Percentiles rank a stretch among this genome's conserved stretches.
Evolutionary conservation across 495 filamentous ascomycete genomes (phyloP).

Genomic region (Tirmania nivea): DNA sequence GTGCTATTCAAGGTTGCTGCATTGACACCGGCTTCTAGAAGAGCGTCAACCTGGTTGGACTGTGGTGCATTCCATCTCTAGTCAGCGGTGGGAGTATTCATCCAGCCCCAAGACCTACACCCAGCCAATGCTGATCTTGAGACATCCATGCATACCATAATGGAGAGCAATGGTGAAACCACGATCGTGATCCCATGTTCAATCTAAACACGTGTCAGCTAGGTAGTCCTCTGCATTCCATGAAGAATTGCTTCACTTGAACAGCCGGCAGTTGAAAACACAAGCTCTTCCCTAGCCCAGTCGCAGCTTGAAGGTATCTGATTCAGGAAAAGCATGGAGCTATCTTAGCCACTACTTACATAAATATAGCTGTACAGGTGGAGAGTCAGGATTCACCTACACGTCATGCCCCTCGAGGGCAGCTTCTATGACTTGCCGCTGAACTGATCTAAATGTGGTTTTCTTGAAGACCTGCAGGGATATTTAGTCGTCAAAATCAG

Average conservation of each 20-base stretch:
- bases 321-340: not conserved
- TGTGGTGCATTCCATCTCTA: constrained; percentile 58
- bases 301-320: not conserved
- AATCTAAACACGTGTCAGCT: not conserved
- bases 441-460: constrained; percentile 40
- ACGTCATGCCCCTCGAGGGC: constrained; percentile 72
- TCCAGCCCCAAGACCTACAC: too few relatives aligned
- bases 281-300: constrained; percentile 50
- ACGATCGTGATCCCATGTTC: constrained; percentile 56
- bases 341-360: not conserved
- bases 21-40: constrained; percentile 48
- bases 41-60: constrained; percentile 78
- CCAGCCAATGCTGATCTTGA: too few relatives aligned
- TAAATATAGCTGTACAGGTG: not conserved
- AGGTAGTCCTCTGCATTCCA: too few relatives aligned
- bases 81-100: not conserved
- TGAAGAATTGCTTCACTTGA: constrained; percentile 20
- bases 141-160: constrained; percentile 42
- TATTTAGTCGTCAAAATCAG: not conserved
- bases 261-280: constrained; percentile 89
- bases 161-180: constrained; percentile 66
- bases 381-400: constrained; percentile 40
- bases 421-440: constrained; percentile 67
- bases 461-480: constrained; percentile 5
- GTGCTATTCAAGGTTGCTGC: constrained; percentile 77